Base-by-base conservation (phyloP, 2,329 filamentous ascomycete species). In the Metarhizium anisopliae region DNA sequence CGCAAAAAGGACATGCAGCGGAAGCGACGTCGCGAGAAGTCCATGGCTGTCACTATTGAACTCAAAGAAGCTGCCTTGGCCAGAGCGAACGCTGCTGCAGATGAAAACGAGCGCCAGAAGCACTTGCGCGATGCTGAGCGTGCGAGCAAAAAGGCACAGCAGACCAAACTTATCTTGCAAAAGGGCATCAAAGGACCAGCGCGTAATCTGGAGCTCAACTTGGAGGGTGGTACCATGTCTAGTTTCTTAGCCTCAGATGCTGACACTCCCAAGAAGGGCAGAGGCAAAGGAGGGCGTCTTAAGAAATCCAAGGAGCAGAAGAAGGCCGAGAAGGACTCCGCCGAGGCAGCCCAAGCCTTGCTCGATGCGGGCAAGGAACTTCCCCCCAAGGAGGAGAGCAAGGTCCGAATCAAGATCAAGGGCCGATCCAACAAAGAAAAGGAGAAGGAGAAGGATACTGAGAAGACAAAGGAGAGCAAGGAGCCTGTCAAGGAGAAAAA, bases 1-100 rank as follows among this genome's bases (percentile, higher is more conserved):
- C 90, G 94, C 61, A 99, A 99, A 77, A 99, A 99, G 76, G 94
- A 99, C 67, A 97, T 99, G 90, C 94, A 99, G 70, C 88, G 94
- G 60, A 99, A 97, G 76, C 84, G 94, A 58, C 86, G 94, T 47
- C 87, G 94, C 18, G 93, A 97, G 70, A 96, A 96, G 75, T 95
- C 93, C 4, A 91, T 96, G 78, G 91, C 91, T 4, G 87, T 95
- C 58, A 93, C 91, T 6, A 88, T 95, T 64, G 93, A 96, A 68
- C 86, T 91, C 68, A 94, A 95, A 74, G 89, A 94, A 60, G 83
- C 87, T 3, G 89, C 90, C 4, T 77, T 95, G 49, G 85, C 87
- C 59, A 87, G 87, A 61, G 90, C 92, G 10, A 82, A 87, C 57
- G 83, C 86, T 54, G 88, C 90, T 2, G 82, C 89, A 60, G 90